Conservation (phyloP, 225 moss, liverwort and hornwort genomes). For the Thuidium tamariscinum region DNA sequence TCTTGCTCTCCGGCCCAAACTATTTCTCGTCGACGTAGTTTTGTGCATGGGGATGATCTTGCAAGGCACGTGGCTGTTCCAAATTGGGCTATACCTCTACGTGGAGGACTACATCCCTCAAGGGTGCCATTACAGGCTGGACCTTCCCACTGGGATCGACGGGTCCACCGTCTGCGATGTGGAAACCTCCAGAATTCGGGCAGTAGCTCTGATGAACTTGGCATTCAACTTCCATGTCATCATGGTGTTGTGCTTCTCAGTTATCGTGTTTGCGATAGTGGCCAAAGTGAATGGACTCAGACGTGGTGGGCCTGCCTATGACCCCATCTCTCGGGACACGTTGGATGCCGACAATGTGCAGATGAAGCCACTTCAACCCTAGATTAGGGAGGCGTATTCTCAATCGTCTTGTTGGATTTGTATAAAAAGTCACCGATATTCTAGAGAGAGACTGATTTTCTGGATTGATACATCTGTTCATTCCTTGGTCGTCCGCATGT, state of each 20-base stretch:
- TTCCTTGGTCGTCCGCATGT: background rate
- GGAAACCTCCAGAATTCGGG: constrained; percentile 55
- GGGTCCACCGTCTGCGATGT: constrained; percentile 82
- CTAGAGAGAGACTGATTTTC: background rate
- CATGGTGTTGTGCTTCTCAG: constrained; percentile 56
- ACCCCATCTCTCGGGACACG: constrained; percentile 43
- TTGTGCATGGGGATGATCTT: constrained; percentile 63
- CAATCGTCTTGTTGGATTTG: constrained; percentile 12
- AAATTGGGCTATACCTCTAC: constrained; percentile 66
- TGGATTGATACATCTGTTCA: constrained; percentile 3
- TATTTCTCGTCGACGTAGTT: constrained; percentile 70
- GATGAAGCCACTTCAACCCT: constrained; percentile 72
- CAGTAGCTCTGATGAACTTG: constrained; percentile 69
- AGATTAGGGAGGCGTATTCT: background rate
- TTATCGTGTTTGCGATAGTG: constrained; percentile 46
- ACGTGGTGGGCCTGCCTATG: constrained; percentile 44
- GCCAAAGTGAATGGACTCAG: constrained; percentile 66
- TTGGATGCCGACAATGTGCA: constrained; percentile 47
- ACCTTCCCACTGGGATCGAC: constrained; percentile 75
- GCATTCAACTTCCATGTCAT: constrained; percentile 81
- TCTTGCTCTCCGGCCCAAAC: constrained; percentile 68
- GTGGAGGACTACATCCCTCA: constrained; percentile 74
- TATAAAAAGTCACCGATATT: constrained; percentile 10
- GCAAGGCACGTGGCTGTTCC: constrained; percentile 86
- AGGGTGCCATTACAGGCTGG: constrained; percentile 72